Conservation (phyloP, 345 rosid species). For the Viola odorata region DNA sequence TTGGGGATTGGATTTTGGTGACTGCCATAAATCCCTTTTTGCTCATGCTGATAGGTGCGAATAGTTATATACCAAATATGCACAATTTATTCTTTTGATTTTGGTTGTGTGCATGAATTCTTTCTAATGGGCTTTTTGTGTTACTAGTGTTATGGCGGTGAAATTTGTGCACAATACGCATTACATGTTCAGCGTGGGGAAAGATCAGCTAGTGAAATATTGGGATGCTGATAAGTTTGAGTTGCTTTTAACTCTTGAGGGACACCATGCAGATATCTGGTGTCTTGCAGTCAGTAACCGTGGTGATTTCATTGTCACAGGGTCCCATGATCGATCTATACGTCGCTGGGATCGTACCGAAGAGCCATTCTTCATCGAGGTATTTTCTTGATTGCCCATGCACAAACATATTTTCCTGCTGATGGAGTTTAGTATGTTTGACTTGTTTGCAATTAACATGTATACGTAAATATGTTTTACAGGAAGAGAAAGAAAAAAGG, state of each 20-base stretch:
- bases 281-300: conserved; percentile 79
- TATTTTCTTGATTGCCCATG: conserved; percentile 18
- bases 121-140: conserved; percentile 29
- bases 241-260: conserved; percentile 83
- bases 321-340: conserved; percentile 94
- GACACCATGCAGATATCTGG: conserved; percentile 94
- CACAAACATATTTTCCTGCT: conserved; percentile 1
- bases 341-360: conserved; percentile 99
- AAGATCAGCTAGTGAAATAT: conserved; percentile 85
- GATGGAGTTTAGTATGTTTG: not conserved
- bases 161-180: conserved; percentile 84
- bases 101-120: conserved; percentile 1
- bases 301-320: conserved; percentile 93
- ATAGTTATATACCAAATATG: not conserved
- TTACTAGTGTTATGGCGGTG: conserved; percentile 84
- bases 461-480: conserved; percentile 22
- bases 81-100: not conserved
- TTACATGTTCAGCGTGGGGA: conserved; percentile 87
- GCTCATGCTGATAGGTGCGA: conserved; percentile 87
- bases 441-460: not conserved
- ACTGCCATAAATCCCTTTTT: conserved; percentile 92
- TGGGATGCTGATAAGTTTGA: conserved; percentile 99
- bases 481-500: conserved; percentile 98
- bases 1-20: conserved; percentile 99
- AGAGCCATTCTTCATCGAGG: conserved; percentile 96